Evolutionary conservation across 73 alveolate species (phyloP), one percentile per base, ranked within the genome.

Genomic region (Paramecium octaurelia): DNA sequence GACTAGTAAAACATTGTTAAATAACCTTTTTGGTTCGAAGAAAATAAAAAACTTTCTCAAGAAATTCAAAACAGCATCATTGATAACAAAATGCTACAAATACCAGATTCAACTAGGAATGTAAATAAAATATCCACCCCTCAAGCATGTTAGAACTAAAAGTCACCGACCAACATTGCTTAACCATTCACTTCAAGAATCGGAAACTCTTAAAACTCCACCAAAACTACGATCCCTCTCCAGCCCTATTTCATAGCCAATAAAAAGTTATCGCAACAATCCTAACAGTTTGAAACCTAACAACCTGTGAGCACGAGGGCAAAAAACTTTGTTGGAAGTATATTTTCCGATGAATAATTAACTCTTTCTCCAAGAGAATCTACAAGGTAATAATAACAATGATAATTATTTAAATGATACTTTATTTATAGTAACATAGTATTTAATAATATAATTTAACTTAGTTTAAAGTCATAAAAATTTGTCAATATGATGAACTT

Each of bases 11-110:
- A 77, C 43, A 77, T 77, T 77, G 90, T 77, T n/a, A 77, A 77
- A 77, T 46, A 16, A 43, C 90, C 90, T 43, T 43, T 77, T 46
- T 77, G 90, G 90, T 77, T 77, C 43, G 90, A 77, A 21, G 90
- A 77, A 20, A 77, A 77, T 43, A 21, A 24, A 18, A 38, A 77
- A 16, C 23, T 77, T 0, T 10, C 90, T 43, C 8, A 43, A 23
- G 90, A 77, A 20, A 36, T 77, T 21, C 20, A 77, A 77, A 46
- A 43, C 9, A 24, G 69, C 11, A 77, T 77, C 3, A 77, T 77
- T 1, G 90, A 77, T 20, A 77, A 43, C 20, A 77, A 77, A 77
- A 77, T 77, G 44, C 12, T 8, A 29, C n/a, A 18, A 40, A 34
- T 71, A 12, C 90, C 90, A 77, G 90, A 77, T 73, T 73, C 38